Conservation (phyloP, 2,329 filamentous ascomycete genomes). For the Trichoderma sp. region DNA sequence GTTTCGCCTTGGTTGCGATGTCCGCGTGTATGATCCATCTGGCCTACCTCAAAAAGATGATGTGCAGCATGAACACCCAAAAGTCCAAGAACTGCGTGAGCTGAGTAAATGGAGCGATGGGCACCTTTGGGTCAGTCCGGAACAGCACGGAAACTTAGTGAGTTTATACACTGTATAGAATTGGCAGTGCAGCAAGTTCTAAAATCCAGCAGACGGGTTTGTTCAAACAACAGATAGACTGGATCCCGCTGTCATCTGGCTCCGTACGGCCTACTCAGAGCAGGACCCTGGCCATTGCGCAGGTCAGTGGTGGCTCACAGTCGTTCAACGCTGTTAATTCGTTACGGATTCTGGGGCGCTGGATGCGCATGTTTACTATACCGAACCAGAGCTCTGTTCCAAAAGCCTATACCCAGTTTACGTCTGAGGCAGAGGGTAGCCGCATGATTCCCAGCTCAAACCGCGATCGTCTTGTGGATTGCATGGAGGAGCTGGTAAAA, state of each 20-base stretch:
- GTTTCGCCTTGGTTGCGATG: not conserved
- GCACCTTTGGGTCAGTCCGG: not conserved
- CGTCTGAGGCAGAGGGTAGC: conserved; percentile 46
- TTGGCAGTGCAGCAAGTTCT: not conserved
- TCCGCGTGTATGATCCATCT: not conserved
- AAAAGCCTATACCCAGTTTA: conserved; percentile 60
- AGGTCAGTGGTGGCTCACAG: not conserved
- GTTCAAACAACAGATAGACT: not conserved
- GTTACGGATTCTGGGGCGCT: not conserved
- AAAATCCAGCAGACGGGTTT: not conserved
- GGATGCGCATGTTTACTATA: not conserved
- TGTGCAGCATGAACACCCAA: not conserved
- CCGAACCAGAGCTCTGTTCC: conserved; percentile 64
- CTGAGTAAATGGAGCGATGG: not conserved
- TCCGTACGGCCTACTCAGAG: not conserved
- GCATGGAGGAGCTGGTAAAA: conserved; percentile 62
- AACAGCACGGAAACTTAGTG: not conserved
- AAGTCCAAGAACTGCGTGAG: not conserved
- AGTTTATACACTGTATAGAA: not conserved
- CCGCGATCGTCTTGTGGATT: conserved; percentile 60
- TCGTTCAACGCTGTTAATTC: not conserved
- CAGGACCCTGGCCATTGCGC: not conserved
- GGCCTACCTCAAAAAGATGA: not conserved
- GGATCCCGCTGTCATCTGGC: not conserved
- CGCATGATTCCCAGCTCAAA: conserved; percentile 55